Evolutionary conservation across 1,139 yeast genomes (phyloP).

Genomic region (Hyphopichia burtonii): DNA sequence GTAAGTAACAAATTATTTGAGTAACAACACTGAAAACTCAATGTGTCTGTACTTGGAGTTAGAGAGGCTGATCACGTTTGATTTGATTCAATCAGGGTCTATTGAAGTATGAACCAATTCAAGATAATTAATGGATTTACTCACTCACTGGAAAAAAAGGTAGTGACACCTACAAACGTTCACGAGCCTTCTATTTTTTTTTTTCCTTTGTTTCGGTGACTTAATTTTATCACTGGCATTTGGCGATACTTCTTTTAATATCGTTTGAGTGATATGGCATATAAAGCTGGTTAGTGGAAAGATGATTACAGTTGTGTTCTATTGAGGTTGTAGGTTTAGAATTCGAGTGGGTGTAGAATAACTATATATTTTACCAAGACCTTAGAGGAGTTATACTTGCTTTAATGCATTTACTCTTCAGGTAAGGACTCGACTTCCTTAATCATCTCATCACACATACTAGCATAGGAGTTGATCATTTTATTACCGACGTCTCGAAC

Average conservation of each 20-base stretch:
- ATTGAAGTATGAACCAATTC: not conserved
- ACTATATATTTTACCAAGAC: no score
- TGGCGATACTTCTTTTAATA: no score
- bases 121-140: not conserved
- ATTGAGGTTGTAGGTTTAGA: no score
- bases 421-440: slow-evolving; percentile 14
- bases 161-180: not conserved
- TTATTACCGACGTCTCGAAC: slow-evolving; percentile 45
- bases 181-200: not conserved
- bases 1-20: not conserved
- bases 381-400: no score
- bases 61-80: not conserved
- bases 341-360: no score
- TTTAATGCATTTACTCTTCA: not conserved
- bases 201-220: no score
- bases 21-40: not conserved
- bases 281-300: no score
- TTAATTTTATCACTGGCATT: no score
- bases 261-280: no score
- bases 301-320: no score
- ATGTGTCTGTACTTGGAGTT: not conserved
- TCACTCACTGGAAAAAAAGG: not conserved
- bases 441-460: slow-evolving; percentile 41
- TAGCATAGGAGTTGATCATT: slow-evolving; percentile 36
- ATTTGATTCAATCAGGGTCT: not conserved